Base-by-base conservation (phyloP, 148 eudicot species). In the Fagopyrum homotropicum region DNA sequence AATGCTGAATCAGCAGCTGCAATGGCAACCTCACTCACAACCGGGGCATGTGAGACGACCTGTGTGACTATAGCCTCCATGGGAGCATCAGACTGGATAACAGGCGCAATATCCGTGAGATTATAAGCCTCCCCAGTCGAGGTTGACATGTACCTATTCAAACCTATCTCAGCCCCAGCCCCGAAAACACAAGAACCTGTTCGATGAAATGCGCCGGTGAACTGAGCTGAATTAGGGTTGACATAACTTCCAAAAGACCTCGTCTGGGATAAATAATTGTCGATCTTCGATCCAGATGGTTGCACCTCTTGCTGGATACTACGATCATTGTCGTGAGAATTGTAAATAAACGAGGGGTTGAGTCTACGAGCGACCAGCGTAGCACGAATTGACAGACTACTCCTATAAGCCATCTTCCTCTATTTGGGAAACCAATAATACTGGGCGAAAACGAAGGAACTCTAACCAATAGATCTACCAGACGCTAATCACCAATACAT, bases 1-100 rank as follows among this genome's bases (percentile, higher is more conserved):
- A 84, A 79, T 17, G 84, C 86, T 43, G 96, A 93, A 77, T 90
- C 98, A 16, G 96, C 90, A 7, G 98, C 93, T 2, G 98, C 96
- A 78, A 82, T 46, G 0, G 96, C 96, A 26, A 93, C 93, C 78
- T 93, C 98, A 79, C 64, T 88, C 45, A 84, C 73, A 7, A 70
- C 84, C 0, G 19, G 1, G n/a, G n/a, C 54, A 55, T 80, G 83
- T 52, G 84, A 75, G 68, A 85, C 75, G 73, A 81, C 88, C 64
- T 81, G 86, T 4, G 83, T 73, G 64, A 84, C 75, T 70, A 84
- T 86, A 16, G 47, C 83, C 22, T 86, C 89, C 51, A 82, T 76
- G 4, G 89, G 74, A 22, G 78, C 64, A 76, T 89, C 93, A 11
- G 80, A 49, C 3, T 35, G 40, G 54, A 88, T 49, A 51, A 82